Base-by-base conservation (phyloP, 2,329 filamentous ascomycete genomes). In the Aspergillus costaricaensis region DNA sequence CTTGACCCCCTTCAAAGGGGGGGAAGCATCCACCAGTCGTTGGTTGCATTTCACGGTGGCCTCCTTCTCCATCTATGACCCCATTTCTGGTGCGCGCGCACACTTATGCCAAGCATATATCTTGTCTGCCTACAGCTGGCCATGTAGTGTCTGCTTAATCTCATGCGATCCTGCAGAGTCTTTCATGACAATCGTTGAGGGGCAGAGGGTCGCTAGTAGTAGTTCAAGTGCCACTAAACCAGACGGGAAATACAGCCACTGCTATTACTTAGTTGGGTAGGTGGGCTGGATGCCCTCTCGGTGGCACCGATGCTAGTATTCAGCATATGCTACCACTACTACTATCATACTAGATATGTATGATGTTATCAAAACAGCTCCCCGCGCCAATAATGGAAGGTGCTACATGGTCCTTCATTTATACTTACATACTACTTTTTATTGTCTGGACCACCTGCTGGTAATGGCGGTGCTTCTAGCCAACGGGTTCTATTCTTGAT, bases 121-220 rank as follows among this genome's bases (percentile, higher is more conserved):
- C 47, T 32, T 32, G 47, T 50, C 47, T 50, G 47, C 47, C 47
- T 50, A 50, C 47, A 6, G 25, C 23, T 12, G 25, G 17, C 41
- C 41, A 21, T 44, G 41, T 44, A 19, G 17, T 17, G 41, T 21
- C 41, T 44, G 41, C 41, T 44, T 36, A 6, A 30, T 32, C 10
- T 19, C 47, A 50, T 50, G 47, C 47, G 47, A 50, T 30, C 47
- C 47, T 50, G 47, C 25, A 27, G 47, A 32, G n/a, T 50, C 25
- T 32, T 50, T 15, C 15, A 30, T 27, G 47, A 30, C 47, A 25
- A 32, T 50, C 7, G 1, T 17, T 30, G 47, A 44, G 41, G 19
- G 41, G 17, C 19, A 23, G 41, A 19, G 47, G n/a, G 25, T 50
- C 12, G 14, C 44, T n/a, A 49, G 25, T 27, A 41, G 21, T 23